Conservation (phyloP, 345 rosid genomes). For the Eucalyptus virginea region DNA sequence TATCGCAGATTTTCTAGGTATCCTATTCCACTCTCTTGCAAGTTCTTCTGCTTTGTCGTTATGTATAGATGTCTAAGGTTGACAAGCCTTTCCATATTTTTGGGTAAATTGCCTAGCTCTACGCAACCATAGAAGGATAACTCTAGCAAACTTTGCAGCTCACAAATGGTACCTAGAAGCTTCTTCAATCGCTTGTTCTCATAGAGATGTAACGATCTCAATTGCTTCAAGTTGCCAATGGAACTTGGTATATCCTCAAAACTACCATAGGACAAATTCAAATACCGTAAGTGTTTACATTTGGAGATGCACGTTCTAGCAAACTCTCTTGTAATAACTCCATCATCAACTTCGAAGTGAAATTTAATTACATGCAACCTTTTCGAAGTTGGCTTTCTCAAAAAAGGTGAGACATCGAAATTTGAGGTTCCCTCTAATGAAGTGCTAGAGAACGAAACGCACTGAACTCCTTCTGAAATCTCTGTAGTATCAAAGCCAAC, state of each 20-base stretch:
- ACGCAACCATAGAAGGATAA: neutral
- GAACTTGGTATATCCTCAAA: neutral
- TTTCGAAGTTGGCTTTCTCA: no score
- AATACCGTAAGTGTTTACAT: no score
- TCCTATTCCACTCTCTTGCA: neutral
- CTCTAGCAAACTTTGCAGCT: neutral
- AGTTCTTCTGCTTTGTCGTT: neutral
- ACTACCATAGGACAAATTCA: neutral
- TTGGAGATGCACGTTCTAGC: no score
- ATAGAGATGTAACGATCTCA: fast-evolving
- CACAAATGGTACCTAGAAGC: neutral
- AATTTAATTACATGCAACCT: no score
- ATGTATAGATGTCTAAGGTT: neutral
- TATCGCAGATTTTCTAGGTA: neutral
- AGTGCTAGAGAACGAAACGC: no score
- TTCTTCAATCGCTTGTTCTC: neutral
- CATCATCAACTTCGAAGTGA: no score
- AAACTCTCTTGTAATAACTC: no score
- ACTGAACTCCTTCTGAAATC: no score
- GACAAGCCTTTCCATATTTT: neutral
- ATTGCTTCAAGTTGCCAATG: neutral
- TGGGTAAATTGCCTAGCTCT: neutral
- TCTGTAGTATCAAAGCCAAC: no score
- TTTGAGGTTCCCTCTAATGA: no score
- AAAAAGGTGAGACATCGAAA: no score